Conservation (phyloP, 2,329 filamentous ascomycete species). For the Fusarium tjaetaba region DNA sequence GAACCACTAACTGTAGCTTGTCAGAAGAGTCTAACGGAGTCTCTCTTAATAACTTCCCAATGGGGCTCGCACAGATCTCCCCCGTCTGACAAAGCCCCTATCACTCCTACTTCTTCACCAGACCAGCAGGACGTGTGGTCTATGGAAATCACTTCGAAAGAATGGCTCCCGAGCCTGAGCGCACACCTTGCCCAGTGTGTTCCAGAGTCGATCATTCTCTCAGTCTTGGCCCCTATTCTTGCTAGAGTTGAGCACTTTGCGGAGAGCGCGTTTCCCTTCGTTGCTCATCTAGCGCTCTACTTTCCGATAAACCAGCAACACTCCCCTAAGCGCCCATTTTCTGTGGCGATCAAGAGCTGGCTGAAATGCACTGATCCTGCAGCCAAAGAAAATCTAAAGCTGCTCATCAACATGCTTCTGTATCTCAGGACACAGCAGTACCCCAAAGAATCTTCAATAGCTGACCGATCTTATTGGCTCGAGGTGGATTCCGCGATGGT, state of each 20-base stretch:
- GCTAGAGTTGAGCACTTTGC: slow-evolving; percentile 74
- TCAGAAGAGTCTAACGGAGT: slow-evolving; percentile 61
- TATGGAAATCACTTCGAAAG: slow-evolving; percentile 53
- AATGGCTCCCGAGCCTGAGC: slow-evolving; percentile 72
- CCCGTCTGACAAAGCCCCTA: slow-evolving; percentile 58
- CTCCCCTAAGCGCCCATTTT: slow-evolving; percentile 69
- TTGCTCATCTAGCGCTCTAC: slow-evolving; percentile 83
- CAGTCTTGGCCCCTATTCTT: slow-evolving; percentile 74
- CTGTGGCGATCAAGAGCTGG: slow-evolving; percentile 71
- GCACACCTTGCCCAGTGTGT: slow-evolving; percentile 69
- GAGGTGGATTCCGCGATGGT: slow-evolving; percentile 80
- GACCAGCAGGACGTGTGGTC: slow-evolving; percentile 45
- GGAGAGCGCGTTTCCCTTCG: slow-evolving; percentile 79
- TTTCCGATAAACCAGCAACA: slow-evolving; percentile 72
- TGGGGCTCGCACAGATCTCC: slow-evolving; percentile 67
- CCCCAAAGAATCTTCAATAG: slow-evolving; percentile 79
- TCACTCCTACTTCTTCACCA: neutral
- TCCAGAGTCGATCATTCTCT: slow-evolving; percentile 73
- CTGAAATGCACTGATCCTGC: slow-evolving; percentile 56
- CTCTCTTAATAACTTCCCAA: slow-evolving; percentile 63
- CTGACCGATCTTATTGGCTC: slow-evolving; percentile 85
- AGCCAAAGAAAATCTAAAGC: slow-evolving; percentile 71
- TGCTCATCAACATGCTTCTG: slow-evolving; percentile 81
- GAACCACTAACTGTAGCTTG: slow-evolving; percentile 61
- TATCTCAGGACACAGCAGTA: slow-evolving; percentile 86